A percentile compares a stretch with the other conserved stretches of the same genome.
These are phyloP conservation scores for Backusella circina DNA, from an alignment of 192 early-diverging fungal genomes.

Conservation along the genomic window DNA sequence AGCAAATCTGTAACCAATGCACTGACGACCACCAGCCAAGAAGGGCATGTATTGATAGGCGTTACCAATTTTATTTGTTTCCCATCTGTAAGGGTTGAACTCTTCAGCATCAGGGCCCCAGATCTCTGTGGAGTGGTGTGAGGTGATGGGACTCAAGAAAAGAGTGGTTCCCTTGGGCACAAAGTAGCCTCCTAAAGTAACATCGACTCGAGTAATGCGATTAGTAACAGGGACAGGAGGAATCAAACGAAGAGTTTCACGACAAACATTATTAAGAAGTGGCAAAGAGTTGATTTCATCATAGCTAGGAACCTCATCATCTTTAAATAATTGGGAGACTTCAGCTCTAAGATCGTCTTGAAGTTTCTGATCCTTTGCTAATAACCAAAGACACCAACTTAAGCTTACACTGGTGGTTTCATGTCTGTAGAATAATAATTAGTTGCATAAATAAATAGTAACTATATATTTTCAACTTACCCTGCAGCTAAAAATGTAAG, in stretches of 20 bases:
- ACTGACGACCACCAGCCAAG: constrained; percentile 47
- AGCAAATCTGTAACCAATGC: constrained; percentile 56
- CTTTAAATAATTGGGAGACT: constrained; percentile 35
- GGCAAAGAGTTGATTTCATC: constrained; percentile 46
- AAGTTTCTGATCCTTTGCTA: constrained; percentile 40
- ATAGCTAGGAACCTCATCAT: constrained; percentile 35
- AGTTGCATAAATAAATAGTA: neutral
- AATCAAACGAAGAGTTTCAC: constrained; percentile 48
- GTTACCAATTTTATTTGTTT: constrained; percentile 27
- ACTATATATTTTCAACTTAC: constrained; percentile 14
- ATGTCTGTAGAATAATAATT: constrained; percentile 28
- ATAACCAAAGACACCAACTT: constrained; percentile 47
- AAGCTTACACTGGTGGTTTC: constrained; percentile 50
- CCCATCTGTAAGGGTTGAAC: constrained; percentile 54
- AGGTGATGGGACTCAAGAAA: constrained; percentile 35
- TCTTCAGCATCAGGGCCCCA: constrained; percentile 49
- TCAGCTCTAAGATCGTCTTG: constrained; percentile 47
- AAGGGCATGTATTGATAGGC: constrained; percentile 46
- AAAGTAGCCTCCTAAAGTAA: constrained; percentile 35
- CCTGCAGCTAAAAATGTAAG: constrained; percentile 58
- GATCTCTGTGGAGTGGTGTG: constrained; percentile 37
- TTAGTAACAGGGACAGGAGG: constrained; percentile 50
- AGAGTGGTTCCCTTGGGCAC: constrained; percentile 46
- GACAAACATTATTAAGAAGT: constrained; percentile 48
- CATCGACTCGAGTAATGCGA: constrained; percentile 37